Conservation (phyloP, 2,329 filamentous ascomycete genomes). For the Tolypocladium sp. region DNA sequence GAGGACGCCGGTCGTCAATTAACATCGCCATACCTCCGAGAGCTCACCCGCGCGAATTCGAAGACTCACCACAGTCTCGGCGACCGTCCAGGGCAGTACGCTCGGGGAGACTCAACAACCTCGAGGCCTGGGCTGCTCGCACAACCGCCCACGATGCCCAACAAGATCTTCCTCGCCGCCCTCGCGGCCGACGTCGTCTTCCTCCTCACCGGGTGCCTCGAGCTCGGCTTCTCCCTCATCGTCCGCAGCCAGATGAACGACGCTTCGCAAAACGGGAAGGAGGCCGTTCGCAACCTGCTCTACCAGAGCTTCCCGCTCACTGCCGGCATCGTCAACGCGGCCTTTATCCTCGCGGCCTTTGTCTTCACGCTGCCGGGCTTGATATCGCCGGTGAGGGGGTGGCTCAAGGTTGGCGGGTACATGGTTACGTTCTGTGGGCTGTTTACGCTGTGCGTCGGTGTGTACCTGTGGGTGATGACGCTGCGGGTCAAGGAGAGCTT, state of each 20-base stretch:
- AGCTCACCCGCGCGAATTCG: not conserved
- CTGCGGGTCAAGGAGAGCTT: slow-evolving; percentile 58
- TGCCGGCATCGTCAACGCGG: slow-evolving; percentile 64
- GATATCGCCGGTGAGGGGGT: slow-evolving; percentile 55
- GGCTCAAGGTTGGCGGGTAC: slow-evolving; percentile 62
- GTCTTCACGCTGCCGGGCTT: slow-evolving; percentile 62
- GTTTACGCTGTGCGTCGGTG: slow-evolving; percentile 57
- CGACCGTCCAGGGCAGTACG: not conserved
- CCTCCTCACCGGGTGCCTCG: slow-evolving; percentile 41
- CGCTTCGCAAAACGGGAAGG: slow-evolving; percentile 31
- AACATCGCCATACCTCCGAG: not conserved
- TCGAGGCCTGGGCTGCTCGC: not conserved
- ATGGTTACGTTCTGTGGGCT: slow-evolving; percentile 51
- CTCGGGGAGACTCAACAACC: not conserved
- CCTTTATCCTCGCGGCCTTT: slow-evolving; percentile 64
- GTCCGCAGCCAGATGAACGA: slow-evolving; percentile 37
- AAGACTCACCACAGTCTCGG: not conserved
- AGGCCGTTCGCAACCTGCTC: slow-evolving; percentile 41
- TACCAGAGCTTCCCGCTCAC: slow-evolving; percentile 45
- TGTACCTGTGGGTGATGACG: slow-evolving; percentile 66
- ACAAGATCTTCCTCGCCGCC: slow-evolving; percentile 44
- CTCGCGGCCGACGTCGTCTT: slow-evolving; percentile 41
- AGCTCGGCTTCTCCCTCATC: slow-evolving; percentile 46
- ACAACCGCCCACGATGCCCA: slow-evolving; percentile 33
- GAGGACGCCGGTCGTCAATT: not conserved